phyloP scores from a whole-genome alignment of 176 grass and related monocot species.

The Puccinellia tenuiflora region DNA sequence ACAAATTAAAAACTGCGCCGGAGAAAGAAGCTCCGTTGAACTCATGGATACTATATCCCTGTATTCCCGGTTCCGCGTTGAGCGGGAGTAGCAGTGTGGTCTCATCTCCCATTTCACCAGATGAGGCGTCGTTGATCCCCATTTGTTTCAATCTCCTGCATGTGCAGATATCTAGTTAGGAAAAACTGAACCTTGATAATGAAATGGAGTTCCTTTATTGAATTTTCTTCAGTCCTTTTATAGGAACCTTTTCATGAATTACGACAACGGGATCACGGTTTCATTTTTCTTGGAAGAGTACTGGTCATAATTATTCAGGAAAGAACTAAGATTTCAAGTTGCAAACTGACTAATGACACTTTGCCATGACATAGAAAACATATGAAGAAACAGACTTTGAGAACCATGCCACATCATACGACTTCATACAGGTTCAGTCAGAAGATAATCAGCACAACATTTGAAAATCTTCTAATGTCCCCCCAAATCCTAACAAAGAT shows the following conservation, averaged over 20 bases:
- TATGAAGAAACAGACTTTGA: neutral
- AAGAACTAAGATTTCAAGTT: neutral
- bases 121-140: slow-evolving; percentile 27
- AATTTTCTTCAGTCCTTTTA: neutral
- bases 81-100: slow-evolving; percentile 37
- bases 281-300: neutral
- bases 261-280: too few relatives aligned
- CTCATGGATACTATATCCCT: slow-evolving; percentile 26
- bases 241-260: neutral
- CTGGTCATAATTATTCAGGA: neutral
- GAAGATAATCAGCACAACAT: neutral
- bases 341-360: neutral
- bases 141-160: slow-evolving; percentile 24
- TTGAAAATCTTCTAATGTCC: neutral
- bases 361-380: neutral
- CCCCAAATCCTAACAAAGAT: neutral
- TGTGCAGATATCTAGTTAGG: neutral
- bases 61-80: slow-evolving; percentile 18
- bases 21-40: slow-evolving; percentile 61
- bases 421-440: neutral
- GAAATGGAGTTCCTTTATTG: neutral
- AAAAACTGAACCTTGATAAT: neutral
- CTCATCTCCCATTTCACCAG: slow-evolving; percentile 26
- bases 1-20: slow-evolving; percentile 86
- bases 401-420: neutral